Conservation (phyloP, 2,329 filamentous ascomycete species). For the Knoxdaviesia proteae region DNA sequence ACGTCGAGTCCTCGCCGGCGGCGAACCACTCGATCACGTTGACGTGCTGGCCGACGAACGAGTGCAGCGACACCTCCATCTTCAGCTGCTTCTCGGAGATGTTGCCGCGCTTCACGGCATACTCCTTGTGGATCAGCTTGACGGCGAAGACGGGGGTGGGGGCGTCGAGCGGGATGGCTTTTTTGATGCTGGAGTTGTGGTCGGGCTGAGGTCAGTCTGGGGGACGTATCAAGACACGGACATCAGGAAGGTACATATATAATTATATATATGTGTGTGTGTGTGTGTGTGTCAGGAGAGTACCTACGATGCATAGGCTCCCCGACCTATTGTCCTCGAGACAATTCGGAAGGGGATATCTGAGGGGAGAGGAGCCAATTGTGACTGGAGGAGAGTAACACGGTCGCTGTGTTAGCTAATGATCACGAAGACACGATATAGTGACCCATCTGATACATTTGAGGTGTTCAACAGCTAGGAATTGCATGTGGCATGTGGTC, state of each 20-base stretch:
- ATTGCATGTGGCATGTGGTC: too few relatives aligned
- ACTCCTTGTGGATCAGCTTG: slow-evolving; percentile 96
- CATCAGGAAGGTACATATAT: neutral
- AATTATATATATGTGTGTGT: neutral
- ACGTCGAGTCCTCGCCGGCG: slow-evolving; percentile 63
- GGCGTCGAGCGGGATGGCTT: slow-evolving; percentile 56
- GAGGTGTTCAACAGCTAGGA: too few relatives aligned
- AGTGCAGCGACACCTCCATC: slow-evolving; percentile 82
- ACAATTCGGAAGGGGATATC: slow-evolving; percentile 86
- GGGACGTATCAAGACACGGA: neutral
- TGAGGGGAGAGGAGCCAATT: slow-evolving; percentile 65
- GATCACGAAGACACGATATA: too few relatives aligned
- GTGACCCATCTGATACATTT: too few relatives aligned
- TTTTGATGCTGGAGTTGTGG: slow-evolving; percentile 51
- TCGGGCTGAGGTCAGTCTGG: slow-evolving; percentile 5
- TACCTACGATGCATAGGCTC: slow-evolving; percentile 84
- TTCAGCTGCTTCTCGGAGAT: slow-evolving; percentile 75
- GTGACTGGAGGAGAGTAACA: slow-evolving; percentile 40
- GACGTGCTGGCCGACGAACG: slow-evolving; percentile 67
- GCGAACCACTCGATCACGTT: slow-evolving; percentile 91
- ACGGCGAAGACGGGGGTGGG: slow-evolving; percentile 73
- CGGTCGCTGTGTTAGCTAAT: too few relatives aligned
- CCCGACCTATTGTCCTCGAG: slow-evolving; percentile 88
- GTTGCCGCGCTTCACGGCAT: slow-evolving; percentile 73
- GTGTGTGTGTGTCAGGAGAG: slow-evolving; percentile 3